These are phyloP conservation scores for Trichoderma semiorbis DNA, from an alignment of 2,329 filamentous ascomycete genomes.

Conservation along the genomic window DNA sequence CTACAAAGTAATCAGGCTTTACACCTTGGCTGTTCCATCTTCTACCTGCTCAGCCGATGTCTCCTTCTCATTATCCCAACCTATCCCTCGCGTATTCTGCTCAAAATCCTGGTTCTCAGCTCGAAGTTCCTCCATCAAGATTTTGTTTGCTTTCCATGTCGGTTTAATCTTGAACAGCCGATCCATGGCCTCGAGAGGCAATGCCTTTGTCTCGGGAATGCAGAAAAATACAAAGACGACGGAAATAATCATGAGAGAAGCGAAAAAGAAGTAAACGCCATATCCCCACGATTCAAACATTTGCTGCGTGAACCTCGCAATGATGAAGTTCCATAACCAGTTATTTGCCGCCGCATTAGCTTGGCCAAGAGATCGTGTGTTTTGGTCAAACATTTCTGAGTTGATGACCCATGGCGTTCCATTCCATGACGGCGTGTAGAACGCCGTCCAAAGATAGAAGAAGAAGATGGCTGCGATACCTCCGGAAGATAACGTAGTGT, in stretches of 20 bases:
- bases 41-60: constrained; percentile 6
- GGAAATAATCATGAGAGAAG: constrained; percentile 45
- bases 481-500: neutral
- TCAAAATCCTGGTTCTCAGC: neutral
- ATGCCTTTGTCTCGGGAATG: constrained; percentile 53
- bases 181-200: constrained; percentile 45
- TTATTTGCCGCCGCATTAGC: constrained; percentile 13
- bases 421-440: constrained; percentile 12
- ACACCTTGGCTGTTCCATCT: neutral
- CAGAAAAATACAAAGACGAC: constrained; percentile 49
- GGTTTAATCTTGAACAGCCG: constrained; percentile 8
- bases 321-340: constrained; percentile 18
- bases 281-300: constrained; percentile 40
- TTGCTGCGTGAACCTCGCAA: constrained; percentile 35
- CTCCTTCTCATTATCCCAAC: constrained; percentile 10
- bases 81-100: neutral
- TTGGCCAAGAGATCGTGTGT: constrained; percentile 10
- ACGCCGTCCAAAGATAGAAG: constrained; percentile 12
- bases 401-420: constrained; percentile 14
- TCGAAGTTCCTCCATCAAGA: neutral
- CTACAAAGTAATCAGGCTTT: neutral
- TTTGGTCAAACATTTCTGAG: constrained; percentile 15
- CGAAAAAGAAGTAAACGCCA: constrained; percentile 57
- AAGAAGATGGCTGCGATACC: constrained; percentile 12
- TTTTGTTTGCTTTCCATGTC: constrained; percentile 2